Conservation (phyloP, 1,284 basidiomycete genomes). For the Cerrena zonata region DNA sequence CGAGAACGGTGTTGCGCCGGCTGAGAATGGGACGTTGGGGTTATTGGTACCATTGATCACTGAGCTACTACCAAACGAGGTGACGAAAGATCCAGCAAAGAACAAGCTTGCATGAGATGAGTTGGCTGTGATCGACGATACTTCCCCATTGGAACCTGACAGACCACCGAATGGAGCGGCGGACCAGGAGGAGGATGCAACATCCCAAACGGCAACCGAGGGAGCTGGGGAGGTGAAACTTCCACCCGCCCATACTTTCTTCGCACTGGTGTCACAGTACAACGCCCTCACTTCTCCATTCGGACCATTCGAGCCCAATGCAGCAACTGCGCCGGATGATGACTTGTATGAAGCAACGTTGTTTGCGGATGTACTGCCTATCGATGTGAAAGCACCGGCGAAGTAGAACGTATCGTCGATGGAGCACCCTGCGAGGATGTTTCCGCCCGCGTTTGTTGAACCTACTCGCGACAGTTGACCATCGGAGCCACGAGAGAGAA, state of each 20-base stretch:
- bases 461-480: conserved; percentile 62
- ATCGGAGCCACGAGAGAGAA: conserved; percentile 59
- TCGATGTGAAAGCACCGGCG: conserved; percentile 71
- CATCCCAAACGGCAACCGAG: conserved; percentile 78
- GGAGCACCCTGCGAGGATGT: conserved; percentile 59
- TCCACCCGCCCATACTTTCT: conserved; percentile 83
- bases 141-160: conserved; percentile 61
- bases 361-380: conserved; percentile 48
- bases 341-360: conserved; percentile 74
- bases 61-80: conserved; percentile 63
- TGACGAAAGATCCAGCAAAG: conserved; percentile 84
- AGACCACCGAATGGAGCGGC: conserved; percentile 80
- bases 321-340: conserved; percentile 51
- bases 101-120: conserved; percentile 70
- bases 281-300: conserved; percentile 72
- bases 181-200: conserved; percentile 62
- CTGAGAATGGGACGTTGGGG: conserved; percentile 69
- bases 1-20: conserved; percentile 79
- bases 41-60: conserved; percentile 61
- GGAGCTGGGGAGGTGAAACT: conserved; percentile 66
- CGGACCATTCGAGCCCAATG: conserved; percentile 56
- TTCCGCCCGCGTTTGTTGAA: conserved; percentile 67
- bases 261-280: conserved; percentile 73
- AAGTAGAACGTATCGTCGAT: conserved; percentile 65
- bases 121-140: conserved; percentile 75